phyloP scores from a whole-genome alignment of 257 asterid species.

The Solanum lycopersicoides region DNA sequence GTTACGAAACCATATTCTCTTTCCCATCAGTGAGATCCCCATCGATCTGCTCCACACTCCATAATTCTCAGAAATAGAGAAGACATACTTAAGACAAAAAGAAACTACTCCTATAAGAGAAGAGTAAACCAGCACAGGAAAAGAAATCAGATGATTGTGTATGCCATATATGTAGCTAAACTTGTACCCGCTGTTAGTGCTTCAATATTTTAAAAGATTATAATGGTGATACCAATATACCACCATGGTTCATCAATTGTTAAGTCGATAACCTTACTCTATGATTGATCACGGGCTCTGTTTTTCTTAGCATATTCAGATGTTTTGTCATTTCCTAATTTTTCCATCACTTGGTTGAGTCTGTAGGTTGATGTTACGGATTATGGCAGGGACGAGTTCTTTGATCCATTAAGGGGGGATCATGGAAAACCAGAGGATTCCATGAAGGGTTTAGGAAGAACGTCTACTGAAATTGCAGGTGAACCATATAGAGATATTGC shows the following conservation, averaged over 20 bases:
- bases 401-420: conserved; percentile 54
- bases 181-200: neutral
- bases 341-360: conserved; percentile 7
- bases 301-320: neutral
- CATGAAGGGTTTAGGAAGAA: conserved; percentile 17
- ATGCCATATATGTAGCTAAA: neutral
- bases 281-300: neutral
- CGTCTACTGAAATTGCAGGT: conserved; percentile 4
- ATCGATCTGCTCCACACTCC: neutral
- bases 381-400: conserved; percentile 20
- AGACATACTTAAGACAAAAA: neutral
- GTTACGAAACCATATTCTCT: neutral
- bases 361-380: conserved; percentile 35
- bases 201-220: neutral
- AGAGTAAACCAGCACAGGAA: neutral
- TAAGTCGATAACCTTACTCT: neutral
- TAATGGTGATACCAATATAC: neutral
- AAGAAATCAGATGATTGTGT: neutral
- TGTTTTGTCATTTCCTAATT: neutral
- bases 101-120: neutral
- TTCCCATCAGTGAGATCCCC: neutral
- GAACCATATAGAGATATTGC: conserved; percentile 7
- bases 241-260: neutral
- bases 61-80: neutral
- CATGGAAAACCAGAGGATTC: conserved; percentile 20